phyloP scores from a whole-genome alignment of 2,329 filamentous ascomycete genomes.

The Aspergillus versicolor region DNA sequence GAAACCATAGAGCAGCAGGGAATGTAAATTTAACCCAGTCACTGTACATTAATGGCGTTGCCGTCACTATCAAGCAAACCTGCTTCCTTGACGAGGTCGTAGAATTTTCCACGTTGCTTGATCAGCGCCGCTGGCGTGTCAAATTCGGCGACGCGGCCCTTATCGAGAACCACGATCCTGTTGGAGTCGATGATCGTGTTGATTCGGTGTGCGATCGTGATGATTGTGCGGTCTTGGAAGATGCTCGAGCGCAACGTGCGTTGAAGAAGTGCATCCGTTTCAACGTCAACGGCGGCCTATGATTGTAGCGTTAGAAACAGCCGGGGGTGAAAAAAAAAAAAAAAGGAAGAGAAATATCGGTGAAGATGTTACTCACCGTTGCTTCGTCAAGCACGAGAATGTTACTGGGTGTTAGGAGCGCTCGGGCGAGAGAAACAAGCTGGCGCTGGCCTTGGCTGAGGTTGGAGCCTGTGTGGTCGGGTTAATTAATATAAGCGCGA shows the following conservation, averaged over 20 bases:
- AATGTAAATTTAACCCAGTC: neutral
- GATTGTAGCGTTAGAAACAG: constrained; percentile 1
- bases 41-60: constrained; percentile 18
- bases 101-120: constrained; percentile 74
- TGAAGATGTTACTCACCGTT: constrained; percentile 57
- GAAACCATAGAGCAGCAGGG: neutral
- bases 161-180: constrained; percentile 89
- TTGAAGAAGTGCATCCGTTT: constrained; percentile 66
- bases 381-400: constrained; percentile 97
- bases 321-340: neutral
- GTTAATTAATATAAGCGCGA: constrained; percentile 10
- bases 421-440: constrained; percentile 87
- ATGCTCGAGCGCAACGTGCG: constrained; percentile 62
- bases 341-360: constrained; percentile 6
- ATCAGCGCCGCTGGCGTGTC: constrained; percentile 80
- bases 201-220: constrained; percentile 96
- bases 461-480: constrained; percentile 70
- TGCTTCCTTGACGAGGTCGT: constrained; percentile 87
- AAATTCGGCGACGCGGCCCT: constrained; percentile 87
- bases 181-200: constrained; percentile 92
- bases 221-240: constrained; percentile 92
- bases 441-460: constrained; percentile 93
- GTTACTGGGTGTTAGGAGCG: constrained; percentile 91
- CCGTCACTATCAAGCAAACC: constrained; percentile 62
- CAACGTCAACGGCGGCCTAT: constrained; percentile 66